Evolutionary conservation across 371 early-diverging fungal species (phyloP).

Genomic region (Mortierella sp.): DNA sequence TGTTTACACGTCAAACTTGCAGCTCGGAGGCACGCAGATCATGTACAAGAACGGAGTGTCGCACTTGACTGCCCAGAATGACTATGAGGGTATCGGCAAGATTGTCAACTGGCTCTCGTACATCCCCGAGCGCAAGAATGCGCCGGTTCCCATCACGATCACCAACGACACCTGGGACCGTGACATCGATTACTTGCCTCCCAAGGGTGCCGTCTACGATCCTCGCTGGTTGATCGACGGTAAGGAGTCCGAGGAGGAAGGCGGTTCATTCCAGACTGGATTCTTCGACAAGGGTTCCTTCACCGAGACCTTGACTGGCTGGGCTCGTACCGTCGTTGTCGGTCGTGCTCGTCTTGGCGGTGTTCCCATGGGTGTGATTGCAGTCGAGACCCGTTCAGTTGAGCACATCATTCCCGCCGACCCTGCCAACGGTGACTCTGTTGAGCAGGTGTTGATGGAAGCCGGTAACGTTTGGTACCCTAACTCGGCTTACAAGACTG

Average conservation of each 20-base stretch:
- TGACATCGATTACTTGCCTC: constrained; percentile 80
- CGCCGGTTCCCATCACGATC: constrained; percentile 68
- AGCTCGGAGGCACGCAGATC: constrained; percentile 99
- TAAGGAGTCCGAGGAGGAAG: constrained; percentile 70
- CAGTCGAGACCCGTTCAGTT: constrained; percentile 94
- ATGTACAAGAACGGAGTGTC: constrained; percentile 99
- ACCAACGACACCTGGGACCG: constrained; percentile 78
- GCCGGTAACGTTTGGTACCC: constrained; percentile 99
- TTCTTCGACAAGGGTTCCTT: constrained; percentile 95
- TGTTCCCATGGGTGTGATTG: constrained; percentile 97
- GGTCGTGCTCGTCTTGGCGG: constrained; percentile 97
- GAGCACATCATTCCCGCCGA: constrained; percentile 95
- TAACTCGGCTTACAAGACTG: constrained; percentile 98
- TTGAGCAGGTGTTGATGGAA: constrained; percentile 90
- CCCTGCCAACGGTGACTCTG: constrained; percentile 91
- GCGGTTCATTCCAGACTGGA: constrained; percentile 82
- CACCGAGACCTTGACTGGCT: constrained; percentile 83
- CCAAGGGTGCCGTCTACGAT: constrained; percentile 86
- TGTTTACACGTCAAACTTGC: constrained; percentile 98
- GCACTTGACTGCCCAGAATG: constrained; percentile 95
- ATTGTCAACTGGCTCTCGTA: constrained; percentile 96
- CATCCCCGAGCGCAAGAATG: constrained; percentile 81
- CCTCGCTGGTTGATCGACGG: constrained; percentile 93
- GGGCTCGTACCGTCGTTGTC: constrained; percentile 85
- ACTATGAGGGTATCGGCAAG: constrained; percentile 92